A percentile compares a stretch with the other conserved stretches of the same genome.
Evolutionary conservation across 148 eudicot species (phyloP).

Genomic region (Arctostaphylos glauca): DNA sequence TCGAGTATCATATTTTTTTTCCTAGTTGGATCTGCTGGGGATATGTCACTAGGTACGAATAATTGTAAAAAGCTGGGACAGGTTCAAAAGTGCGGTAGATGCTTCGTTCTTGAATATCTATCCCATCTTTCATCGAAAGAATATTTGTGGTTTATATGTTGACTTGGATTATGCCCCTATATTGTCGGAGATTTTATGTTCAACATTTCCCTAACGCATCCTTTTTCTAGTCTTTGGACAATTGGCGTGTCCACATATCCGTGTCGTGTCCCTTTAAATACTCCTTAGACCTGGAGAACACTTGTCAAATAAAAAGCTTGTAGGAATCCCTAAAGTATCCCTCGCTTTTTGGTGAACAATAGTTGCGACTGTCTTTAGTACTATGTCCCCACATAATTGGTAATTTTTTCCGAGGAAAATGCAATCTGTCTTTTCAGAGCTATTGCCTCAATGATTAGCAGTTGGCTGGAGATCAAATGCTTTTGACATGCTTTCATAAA

Average conservation of each 20-base stretch:
- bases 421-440: not conserved
- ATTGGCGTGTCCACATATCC: not conserved
- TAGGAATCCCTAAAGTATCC: not conserved
- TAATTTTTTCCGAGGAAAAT: not conserved
- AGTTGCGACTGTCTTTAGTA: not conserved
- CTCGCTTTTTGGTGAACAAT: not conserved
- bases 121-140: not conserved
- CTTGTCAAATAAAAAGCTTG: not conserved
- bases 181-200: not conserved
- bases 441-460: not conserved
- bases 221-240: not conserved
- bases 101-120: not conserved
- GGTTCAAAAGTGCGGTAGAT: not conserved
- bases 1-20: not conserved
- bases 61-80: not conserved
- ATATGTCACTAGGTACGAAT: not conserved
- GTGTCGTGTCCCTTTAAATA: not conserved
- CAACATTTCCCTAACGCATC: not conserved
- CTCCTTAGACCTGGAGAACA: not conserved
- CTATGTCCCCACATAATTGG: not conserved
- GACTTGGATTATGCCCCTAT: not conserved
- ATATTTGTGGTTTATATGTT: not conserved
- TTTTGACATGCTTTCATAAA: slow-evolving; percentile 9
- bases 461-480: not conserved
- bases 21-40: not conserved